These are phyloP conservation scores for Cyberlindnera subsufficiens DNA, from an alignment of 805 yeast genomes.

Conservation along the genomic window DNA sequence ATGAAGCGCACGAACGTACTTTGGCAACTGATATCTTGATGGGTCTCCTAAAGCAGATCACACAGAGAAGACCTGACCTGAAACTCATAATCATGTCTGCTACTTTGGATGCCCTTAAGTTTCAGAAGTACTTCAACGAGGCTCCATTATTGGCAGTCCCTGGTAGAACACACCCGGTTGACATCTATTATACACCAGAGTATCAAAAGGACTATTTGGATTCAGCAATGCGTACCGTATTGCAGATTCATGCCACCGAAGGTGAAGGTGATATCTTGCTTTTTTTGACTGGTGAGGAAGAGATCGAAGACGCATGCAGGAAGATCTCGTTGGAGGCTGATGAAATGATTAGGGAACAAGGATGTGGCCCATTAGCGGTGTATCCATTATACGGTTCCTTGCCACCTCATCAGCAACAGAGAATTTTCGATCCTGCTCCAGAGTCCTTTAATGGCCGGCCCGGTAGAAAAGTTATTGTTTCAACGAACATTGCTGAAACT, in stretches of 20 bases:
- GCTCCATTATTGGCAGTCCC: slow-evolving; percentile 96
- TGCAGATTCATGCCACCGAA: slow-evolving; percentile 96
- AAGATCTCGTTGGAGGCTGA: slow-evolving; percentile 86
- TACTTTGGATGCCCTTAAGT: slow-evolving; percentile 94
- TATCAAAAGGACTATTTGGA: slow-evolving; percentile 92
- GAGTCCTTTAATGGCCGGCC: slow-evolving; percentile 73
- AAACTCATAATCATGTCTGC: slow-evolving; percentile 97
- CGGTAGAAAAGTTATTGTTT: slow-evolving; percentile 89
- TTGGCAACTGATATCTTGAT: slow-evolving; percentile 92
- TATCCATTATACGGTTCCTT: slow-evolving; percentile 95
- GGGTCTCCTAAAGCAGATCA: slow-evolving; percentile 87
- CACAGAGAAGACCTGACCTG: slow-evolving; percentile 75
- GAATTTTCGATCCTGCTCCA: slow-evolving; percentile 87
- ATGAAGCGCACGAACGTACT: slow-evolving; percentile 98
- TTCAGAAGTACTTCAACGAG: slow-evolving; percentile 80
- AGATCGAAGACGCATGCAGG: slow-evolving; percentile 94
- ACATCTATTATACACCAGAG: slow-evolving; percentile 94
- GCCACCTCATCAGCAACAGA: slow-evolving; percentile 94
- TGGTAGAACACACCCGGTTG: slow-evolving; percentile 97
- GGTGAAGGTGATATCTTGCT: slow-evolving; percentile 85
- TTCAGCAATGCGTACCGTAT: slow-evolving; percentile 90
- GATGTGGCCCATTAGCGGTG: slow-evolving; percentile 82
- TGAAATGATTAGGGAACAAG: slow-evolving; percentile 80
- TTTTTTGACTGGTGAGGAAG: slow-evolving; percentile 95
- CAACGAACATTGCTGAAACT: slow-evolving; percentile 97